A percentile compares a stretch with the other conserved stretches of the same genome.
These are phyloP conservation scores for Gaertneriomyces sp. DNA, from an alignment of 192 early-diverging fungal species.

Conservation along the genomic window DNA sequence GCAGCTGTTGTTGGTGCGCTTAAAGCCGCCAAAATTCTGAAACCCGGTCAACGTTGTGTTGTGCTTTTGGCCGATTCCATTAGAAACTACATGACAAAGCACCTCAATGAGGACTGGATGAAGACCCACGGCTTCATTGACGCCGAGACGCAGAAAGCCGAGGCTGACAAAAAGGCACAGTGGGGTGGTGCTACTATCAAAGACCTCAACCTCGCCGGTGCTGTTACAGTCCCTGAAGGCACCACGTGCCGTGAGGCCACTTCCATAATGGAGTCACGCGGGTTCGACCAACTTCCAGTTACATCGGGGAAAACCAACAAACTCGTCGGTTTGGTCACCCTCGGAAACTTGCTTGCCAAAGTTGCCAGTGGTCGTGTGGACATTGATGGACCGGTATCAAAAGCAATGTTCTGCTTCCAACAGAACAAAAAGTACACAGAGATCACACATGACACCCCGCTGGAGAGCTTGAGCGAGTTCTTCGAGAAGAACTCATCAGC, in stretches of 20 bases:
- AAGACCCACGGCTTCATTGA: conserved; percentile 83
- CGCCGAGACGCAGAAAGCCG: conserved; percentile 59
- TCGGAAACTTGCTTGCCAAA: conserved; percentile 79
- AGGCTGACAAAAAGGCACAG: conserved; percentile 61
- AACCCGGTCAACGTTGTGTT: conserved; percentile 84
- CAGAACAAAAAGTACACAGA: conserved; percentile 75
- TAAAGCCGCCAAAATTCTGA: conserved; percentile 77
- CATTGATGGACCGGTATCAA: conserved; percentile 52
- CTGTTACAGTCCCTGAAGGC: conserved; percentile 77
- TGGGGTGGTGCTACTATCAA: conserved; percentile 78
- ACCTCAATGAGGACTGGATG: conserved; percentile 99
- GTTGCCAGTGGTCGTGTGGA: conserved; percentile 68
- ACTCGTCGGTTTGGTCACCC: conserved; percentile 81
- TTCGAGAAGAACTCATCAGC: conserved; percentile 90
- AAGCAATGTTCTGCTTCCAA: conserved; percentile 80
- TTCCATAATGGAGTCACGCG: conserved; percentile 79
- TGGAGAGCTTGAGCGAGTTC: conserved; percentile 79
- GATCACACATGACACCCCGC: conserved; percentile 79
- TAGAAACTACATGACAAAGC: conserved; percentile 99
- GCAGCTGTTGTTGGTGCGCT: conserved; percentile 86
- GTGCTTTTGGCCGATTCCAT: conserved; percentile 97
- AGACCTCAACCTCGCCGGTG: conserved; percentile 76
- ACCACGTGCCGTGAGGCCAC: conserved; percentile 75
- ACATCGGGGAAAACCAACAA: conserved; percentile 52
- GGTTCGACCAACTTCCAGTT: conserved; percentile 95